phyloP scores from a whole-genome alignment of 2,329 filamentous ascomycete genomes.

The Stagonosporopsis tanaceti region DNA sequence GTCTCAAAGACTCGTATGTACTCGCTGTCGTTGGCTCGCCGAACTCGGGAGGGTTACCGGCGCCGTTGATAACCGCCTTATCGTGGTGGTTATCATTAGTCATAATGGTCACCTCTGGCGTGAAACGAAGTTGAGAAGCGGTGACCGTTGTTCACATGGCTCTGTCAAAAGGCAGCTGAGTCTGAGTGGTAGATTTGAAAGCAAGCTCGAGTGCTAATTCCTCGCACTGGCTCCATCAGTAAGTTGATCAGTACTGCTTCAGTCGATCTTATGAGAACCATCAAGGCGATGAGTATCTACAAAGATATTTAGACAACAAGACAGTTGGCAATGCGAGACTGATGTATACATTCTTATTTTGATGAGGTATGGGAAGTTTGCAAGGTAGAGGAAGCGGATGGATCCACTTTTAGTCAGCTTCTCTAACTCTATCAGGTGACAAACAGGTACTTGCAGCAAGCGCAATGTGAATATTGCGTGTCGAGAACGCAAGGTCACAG shows the following conservation, averaged over 20 bases:
- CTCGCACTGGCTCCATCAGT: background rate
- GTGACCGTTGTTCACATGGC: background rate
- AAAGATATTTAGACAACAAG: background rate
- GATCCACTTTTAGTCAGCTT: background rate
- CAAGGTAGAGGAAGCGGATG: background rate
- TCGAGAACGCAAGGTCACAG: too few species aligned
- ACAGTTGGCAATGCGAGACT: too few species aligned
- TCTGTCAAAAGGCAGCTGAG: background rate
- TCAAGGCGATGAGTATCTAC: background rate
- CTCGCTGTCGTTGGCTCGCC: conserved; percentile 2
- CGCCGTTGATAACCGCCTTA: conserved; percentile 20
- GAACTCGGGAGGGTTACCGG: conserved; percentile 14
- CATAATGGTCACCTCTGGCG: conserved; percentile 2
- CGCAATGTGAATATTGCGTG: too few species aligned
- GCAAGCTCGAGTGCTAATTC: background rate
- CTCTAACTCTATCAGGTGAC: background rate
- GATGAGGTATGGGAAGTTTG: background rate
- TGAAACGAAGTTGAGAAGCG: background rate
- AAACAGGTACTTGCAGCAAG: background rate
- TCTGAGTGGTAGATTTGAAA: conserved; percentile 11
- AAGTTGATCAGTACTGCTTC: background rate
- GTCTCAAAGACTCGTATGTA: background rate
- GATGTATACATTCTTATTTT: background rate
- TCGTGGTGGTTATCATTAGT: conserved; percentile 16
- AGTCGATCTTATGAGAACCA: background rate